Percentiles rank a stretch among this genome's conserved stretches.
Evolutionary conservation across 2,329 filamentous ascomycete species (phyloP).

Genomic region (Cercospora sp.): DNA sequence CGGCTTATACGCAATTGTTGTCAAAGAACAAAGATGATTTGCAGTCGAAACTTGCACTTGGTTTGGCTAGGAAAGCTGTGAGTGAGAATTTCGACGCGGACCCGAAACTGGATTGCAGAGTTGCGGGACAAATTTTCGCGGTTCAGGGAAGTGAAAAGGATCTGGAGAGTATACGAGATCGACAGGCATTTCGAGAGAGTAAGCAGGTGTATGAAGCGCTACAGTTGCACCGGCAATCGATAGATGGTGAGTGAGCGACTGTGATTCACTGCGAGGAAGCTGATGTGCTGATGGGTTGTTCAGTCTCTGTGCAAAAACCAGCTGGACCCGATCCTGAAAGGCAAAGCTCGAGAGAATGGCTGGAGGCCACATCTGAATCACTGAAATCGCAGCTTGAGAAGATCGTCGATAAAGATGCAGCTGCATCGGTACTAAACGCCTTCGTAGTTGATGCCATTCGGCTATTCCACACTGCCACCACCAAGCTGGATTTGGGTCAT

Average conservation of each 20-base stretch:
- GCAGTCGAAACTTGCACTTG: conserved; percentile 33
- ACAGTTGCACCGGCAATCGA: conserved; percentile 16
- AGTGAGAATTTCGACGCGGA: conserved; percentile 37
- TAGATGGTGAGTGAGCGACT: neutral
- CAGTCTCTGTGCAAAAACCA: neutral
- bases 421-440: conserved; percentile 19
- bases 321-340: conserved; percentile 10
- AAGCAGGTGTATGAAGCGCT: conserved; percentile 36
- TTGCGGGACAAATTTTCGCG: conserved; percentile 39
- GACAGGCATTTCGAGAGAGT: conserved; percentile 31
- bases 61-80: conserved; percentile 37
- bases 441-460: conserved; percentile 33
- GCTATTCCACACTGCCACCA: conserved; percentile 30
- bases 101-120: conserved; percentile 34
- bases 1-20: conserved; percentile 37
- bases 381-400: conserved; percentile 31
- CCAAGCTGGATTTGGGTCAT: conserved; percentile 17
- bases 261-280: neutral
- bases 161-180: conserved; percentile 28
- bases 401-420: conserved; percentile 18
- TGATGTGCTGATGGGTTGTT: neutral
- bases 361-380: conserved; percentile 26
- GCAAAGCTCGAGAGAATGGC: conserved; percentile 25
- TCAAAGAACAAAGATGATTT: conserved; percentile 35
- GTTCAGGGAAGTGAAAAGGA: conserved; percentile 32